Conservation (phyloP, 2,329 filamentous ascomycete genomes). For the Septoria petroselini region DNA sequence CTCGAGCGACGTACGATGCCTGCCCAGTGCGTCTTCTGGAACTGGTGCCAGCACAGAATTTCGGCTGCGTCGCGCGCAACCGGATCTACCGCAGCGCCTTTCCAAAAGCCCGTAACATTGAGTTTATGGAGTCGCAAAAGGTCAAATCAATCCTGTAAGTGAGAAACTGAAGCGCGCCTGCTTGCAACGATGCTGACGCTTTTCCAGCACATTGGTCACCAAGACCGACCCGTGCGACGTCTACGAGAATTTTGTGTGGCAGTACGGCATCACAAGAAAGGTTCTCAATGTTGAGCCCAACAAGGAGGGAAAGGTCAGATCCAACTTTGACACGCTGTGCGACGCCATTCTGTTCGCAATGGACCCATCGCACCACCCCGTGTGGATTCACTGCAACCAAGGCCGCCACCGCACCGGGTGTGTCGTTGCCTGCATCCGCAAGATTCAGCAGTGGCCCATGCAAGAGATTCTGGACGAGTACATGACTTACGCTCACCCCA, state of each 20-base stretch:
- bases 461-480: conserved; percentile 70
- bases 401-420: conserved; percentile 92
- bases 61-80: conserved; percentile 68
- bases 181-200: conserved; percentile 31
- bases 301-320: conserved; percentile 65
- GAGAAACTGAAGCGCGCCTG: conserved; percentile 33
- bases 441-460: conserved; percentile 65
- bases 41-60: conserved; percentile 63
- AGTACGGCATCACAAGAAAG: conserved; percentile 67
- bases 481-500: conserved; percentile 55
- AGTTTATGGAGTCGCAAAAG: conserved; percentile 63
- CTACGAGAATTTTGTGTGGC: conserved; percentile 59
- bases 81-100: conserved; percentile 79
- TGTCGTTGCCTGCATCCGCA: conserved; percentile 76
- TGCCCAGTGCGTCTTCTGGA: conserved; percentile 40
- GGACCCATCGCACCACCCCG: conserved; percentile 69
- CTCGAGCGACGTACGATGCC: conserved; percentile 23
- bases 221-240: conserved; percentile 44
- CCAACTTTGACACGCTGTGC: conserved; percentile 64
- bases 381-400: conserved; percentile 90
- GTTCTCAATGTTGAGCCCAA: conserved; percentile 82
- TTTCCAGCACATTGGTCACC: conserved; percentile 48
- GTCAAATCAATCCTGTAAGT: conserved; percentile 74
- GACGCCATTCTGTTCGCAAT: conserved; percentile 69
- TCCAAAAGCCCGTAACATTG: conserved; percentile 67